Conservation (phyloP, 192 early-diverging fungal species). For the Coemansia sp. region DNA sequence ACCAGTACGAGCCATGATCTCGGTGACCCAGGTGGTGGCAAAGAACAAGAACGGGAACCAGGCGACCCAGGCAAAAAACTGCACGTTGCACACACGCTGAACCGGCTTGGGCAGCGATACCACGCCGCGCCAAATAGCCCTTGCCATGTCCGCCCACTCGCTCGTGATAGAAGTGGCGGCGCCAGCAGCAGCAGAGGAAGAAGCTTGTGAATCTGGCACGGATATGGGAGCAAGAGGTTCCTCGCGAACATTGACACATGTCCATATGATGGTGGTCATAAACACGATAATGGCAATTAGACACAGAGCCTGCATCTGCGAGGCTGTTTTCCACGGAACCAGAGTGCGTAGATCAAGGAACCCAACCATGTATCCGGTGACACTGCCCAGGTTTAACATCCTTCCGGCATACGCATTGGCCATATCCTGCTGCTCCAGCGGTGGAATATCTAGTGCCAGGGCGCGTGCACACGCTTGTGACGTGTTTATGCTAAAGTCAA, state of each 20-base stretch:
- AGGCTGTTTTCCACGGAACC: constrained; percentile 64
- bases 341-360: constrained; percentile 71
- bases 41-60: constrained; percentile 99
- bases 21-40: constrained; percentile 59
- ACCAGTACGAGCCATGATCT: constrained; percentile 33
- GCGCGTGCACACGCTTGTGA: constrained; percentile 83
- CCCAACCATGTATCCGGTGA: constrained; percentile 85
- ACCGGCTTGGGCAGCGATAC: constrained; percentile 66
- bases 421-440: constrained; percentile 75
- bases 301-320: constrained; percentile 83
- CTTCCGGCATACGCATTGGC: constrained; percentile 84
- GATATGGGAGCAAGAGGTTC: constrained; percentile 17
- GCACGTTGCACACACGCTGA: constrained; percentile 83
- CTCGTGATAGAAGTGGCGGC: not conserved
- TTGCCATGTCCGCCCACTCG: constrained; percentile 33
- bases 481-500: constrained; percentile 93
- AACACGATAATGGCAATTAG: constrained; percentile 75
- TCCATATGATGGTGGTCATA: constrained; percentile 57
- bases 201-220: not conserved
- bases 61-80: constrained; percentile 96
- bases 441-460: constrained; percentile 81
- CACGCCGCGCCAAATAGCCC: constrained; percentile 28
- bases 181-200: not conserved
- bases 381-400: constrained; percentile 86
- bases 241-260: constrained; percentile 67